Base-by-base conservation (phyloP, 495 filamentous ascomycete species). In the Margaritispora aquatica region DNA sequence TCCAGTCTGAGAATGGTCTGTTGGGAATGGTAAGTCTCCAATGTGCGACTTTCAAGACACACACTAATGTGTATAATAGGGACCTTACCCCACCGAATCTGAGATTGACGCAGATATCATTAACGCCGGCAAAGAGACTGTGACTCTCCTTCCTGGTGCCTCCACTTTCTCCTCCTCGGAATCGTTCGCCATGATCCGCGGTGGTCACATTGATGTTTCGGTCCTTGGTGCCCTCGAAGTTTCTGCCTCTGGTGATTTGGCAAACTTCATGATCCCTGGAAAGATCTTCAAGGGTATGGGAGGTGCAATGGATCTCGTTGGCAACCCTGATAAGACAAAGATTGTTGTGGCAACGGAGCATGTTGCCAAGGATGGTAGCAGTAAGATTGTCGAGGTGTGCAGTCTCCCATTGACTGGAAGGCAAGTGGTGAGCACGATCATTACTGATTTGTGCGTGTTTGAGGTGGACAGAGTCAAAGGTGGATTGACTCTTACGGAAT, bases 281-380 rank as follows among this genome's bases (percentile, higher is more conserved):
- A 96, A 96, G 78, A 87, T 96, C 63, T 78, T 86, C 70, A 96
- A 96, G 79, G 92, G 92, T 7, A 95, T 96, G 67, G 92, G 92
- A 17, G 92, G 92, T 46, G 92, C 92, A 53, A 96, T 96, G 92
- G 92, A 96, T 68, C 75, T 96, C 20, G 90, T 96, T 36, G 87
- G 83, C 56, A 96, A 96, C 77, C 92, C 92, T 13, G 77, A 81
- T 55, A 75, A 76, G 26, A 96, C 92, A 36, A 96, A 94, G 79
- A 89, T 96, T n/a, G 90, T 96, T 8, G 87, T 96, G 49, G 92
- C 90, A 9, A 96, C 93, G 88, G 92, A 96, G 73, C 92, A 96
- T 75, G 89, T 88, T 4, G 92, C 93, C 59, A 93, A 90, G 83
- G 90, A 95, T 77, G 92, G 92, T 54, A 87, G 84, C 63, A 77